These are phyloP conservation scores for Brasilioporus rufonigricans DNA, from an alignment of 768 basidiomycete species.

Conservation along the genomic window DNA sequence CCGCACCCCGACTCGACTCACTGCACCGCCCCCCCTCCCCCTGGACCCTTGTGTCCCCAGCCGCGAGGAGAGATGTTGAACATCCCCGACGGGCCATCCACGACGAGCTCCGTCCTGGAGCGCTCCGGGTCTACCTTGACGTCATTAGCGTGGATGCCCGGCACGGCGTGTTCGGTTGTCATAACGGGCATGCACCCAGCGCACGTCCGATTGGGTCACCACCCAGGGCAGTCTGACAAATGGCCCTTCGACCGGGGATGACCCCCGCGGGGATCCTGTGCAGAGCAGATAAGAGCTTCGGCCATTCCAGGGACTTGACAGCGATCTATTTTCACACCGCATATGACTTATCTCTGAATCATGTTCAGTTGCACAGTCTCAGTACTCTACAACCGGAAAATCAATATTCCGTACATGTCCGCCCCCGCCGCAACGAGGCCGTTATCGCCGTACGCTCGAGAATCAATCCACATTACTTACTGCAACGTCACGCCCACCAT, in stretches of 20 bases:
- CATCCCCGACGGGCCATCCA: too few species aligned
- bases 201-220: not conserved
- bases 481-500: too few species aligned
- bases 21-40: not conserved
- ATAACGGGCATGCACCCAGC: not conserved
- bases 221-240: not conserved
- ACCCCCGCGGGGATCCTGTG: too few species aligned
- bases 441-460: not conserved
- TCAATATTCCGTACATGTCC: too few species aligned
- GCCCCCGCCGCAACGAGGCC: not conserved
- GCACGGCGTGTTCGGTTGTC: constrained; percentile 6
- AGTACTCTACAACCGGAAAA: too few species aligned
- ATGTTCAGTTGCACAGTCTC: too few species aligned
- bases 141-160: constrained; percentile 1
- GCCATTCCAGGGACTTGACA: not conserved
- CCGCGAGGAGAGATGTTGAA: too few species aligned
- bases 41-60: too few species aligned
- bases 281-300: too few species aligned
- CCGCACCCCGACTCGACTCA: constrained; percentile 11
- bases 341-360: too few species aligned
- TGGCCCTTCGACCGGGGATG: not conserved
- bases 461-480: too few species aligned
- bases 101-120: not conserved
- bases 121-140: constrained; percentile 1
- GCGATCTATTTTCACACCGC: not conserved